A percentile compares a stretch with the other conserved stretches of the same genome.
These are phyloP conservation scores for Articulospora tetracladia DNA, from an alignment of 495 filamentous ascomycete genomes.

Conservation along the genomic window DNA sequence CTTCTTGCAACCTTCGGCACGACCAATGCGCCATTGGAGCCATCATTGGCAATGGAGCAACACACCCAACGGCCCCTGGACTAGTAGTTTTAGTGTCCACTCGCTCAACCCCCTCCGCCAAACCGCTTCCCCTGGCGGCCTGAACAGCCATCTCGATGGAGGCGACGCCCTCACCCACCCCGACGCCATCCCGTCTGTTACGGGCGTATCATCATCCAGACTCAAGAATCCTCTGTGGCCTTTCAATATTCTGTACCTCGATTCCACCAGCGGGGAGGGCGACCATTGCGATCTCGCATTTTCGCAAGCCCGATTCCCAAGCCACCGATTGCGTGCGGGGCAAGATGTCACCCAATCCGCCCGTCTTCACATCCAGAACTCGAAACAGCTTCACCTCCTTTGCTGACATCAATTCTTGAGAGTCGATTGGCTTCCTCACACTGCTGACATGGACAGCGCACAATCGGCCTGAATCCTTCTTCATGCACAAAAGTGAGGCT, in stretches of 20 bases:
- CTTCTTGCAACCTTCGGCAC: neutral
- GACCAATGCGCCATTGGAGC: neutral
- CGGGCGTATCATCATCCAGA: neutral
- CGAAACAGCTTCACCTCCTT: neutral
- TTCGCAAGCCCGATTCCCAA: neutral
- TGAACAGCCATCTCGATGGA: neutral
- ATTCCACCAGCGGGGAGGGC: no score
- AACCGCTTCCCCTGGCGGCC: neutral
- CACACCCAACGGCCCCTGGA: no score
- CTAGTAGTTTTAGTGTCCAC: no score
- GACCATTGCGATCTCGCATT: no score
- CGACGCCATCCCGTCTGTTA: neutral
- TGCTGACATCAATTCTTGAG: neutral
- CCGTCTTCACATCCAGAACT: neutral
- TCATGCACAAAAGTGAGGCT: neutral
- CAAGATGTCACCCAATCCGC: neutral
- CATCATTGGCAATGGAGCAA: neutral
- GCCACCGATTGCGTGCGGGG: neutral
- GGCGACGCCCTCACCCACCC: neutral
- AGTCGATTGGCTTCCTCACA: neutral
- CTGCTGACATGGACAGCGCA: neutral
- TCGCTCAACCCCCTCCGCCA: neutral
- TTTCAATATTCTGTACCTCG: no score
- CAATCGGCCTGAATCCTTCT: neutral
- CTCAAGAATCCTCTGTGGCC: no score